These are phyloP conservation scores for Ormosia semicastrata DNA, from an alignment of 306 rosid species.

Conservation along the genomic window DNA sequence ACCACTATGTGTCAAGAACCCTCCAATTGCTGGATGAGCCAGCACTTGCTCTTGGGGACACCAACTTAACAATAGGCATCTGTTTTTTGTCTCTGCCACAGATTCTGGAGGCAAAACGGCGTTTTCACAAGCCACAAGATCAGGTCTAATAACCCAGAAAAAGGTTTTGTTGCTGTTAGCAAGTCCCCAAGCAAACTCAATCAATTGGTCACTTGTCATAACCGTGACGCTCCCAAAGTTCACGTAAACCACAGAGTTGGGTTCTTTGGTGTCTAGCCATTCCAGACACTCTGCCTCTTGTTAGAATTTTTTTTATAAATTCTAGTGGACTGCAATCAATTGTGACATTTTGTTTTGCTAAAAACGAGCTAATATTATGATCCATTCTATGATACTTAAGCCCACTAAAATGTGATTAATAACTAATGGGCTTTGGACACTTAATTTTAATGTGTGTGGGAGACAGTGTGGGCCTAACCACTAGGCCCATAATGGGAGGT, in stretches of 20 bases:
- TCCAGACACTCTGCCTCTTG: no score
- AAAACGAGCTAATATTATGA: no score
- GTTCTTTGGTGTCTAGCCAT: slow-evolving; percentile 20
- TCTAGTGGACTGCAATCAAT: no score
- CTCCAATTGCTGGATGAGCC: slow-evolving; percentile 42
- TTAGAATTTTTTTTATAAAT: no score
- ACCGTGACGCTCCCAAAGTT: slow-evolving; percentile 45
- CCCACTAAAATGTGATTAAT: no score
- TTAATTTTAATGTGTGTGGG: no score
- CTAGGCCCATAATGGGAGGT: no score
- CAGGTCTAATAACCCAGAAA: slow-evolving; percentile 51
- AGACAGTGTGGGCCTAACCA: no score
- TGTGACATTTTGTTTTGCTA: no score
- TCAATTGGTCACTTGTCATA: slow-evolving; percentile 41
- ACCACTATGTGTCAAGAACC: slow-evolving; percentile 41
- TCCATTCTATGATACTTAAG: no score
- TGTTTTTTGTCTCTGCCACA: slow-evolving; percentile 15
- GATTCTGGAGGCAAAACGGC: slow-evolving; percentile 32
- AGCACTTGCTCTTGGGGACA: slow-evolving; percentile 53
- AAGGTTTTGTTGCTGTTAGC: slow-evolving; percentile 39
- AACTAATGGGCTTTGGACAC: no score
- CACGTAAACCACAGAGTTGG: neutral
- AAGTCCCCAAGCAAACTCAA: slow-evolving; percentile 60
- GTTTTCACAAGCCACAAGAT: slow-evolving; percentile 23
- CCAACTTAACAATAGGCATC: slow-evolving; percentile 44